These are phyloP conservation scores for Clonostachys chloroleuca DNA, from an alignment of 2,329 filamentous ascomycete species.

Conservation along the genomic window DNA sequence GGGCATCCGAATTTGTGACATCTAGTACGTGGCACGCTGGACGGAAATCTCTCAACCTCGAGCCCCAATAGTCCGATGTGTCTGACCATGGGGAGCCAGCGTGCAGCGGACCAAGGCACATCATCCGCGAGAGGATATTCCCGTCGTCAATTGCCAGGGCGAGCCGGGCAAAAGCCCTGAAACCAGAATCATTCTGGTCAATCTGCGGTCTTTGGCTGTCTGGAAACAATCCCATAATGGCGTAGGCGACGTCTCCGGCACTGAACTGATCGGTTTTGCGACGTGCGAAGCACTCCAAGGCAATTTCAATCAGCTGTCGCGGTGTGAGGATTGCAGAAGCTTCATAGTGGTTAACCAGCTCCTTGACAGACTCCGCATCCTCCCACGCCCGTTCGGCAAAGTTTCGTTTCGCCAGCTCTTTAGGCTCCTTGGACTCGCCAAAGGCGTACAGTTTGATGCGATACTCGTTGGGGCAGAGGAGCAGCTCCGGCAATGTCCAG, in stretches of 20 bases:
- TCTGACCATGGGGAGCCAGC: constrained; percentile 27
- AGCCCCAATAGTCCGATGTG: constrained; percentile 30
- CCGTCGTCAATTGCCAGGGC: constrained; percentile 39
- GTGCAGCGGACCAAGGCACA: constrained; percentile 27
- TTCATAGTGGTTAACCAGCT: constrained; percentile 41
- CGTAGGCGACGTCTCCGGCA: constrained; percentile 34
- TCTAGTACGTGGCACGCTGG: constrained; percentile 23
- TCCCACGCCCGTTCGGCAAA: constrained; percentile 32
- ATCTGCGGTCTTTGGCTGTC: constrained; percentile 29
- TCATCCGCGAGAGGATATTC: constrained; percentile 34
- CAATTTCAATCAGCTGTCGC: constrained; percentile 28
- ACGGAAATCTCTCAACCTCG: constrained; percentile 37
- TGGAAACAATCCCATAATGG: constrained; percentile 34
- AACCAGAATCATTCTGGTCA: constrained; percentile 28
- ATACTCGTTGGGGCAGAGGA: constrained; percentile 12
- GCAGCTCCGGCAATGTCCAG: constrained; percentile 37
- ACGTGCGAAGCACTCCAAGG: constrained; percentile 25
- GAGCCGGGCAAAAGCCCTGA: constrained; percentile 40
- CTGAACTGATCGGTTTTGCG: constrained; percentile 27
- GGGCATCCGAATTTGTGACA: constrained; percentile 7
- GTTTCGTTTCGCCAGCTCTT: constrained; percentile 26
- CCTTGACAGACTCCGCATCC: constrained; percentile 26
- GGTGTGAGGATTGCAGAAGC: constrained; percentile 29
- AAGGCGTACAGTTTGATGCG: constrained; percentile 6
- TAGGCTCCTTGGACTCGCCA: constrained; percentile 6